Evolutionary conservation across 2,329 filamentous ascomycete species (phyloP), one percentile per base, ranked within the genome.

Genomic region (Annulohypoxylon truncatum): DNA sequence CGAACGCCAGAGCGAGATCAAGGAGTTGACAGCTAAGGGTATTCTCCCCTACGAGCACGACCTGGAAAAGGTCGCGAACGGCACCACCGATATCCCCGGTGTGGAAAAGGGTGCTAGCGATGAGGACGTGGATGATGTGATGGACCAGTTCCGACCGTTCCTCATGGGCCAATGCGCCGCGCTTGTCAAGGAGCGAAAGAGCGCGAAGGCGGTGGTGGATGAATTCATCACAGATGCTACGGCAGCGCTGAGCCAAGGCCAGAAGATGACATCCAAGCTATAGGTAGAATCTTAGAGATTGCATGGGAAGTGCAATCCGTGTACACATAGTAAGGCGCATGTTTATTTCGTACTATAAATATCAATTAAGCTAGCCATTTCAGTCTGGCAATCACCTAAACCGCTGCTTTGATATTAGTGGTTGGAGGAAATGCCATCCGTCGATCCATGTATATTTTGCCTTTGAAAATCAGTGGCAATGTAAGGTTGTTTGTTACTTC

Each of bases 141-240:
- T 99, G 83, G 96, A 98, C 79, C 93, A 96, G 58, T 77, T 74
- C 71, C 71, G 73, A 8, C 76, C 76, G 1, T 72, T 72, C 61
- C 40, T 77, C 28, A 99, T 99, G 96, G 96, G 96, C 79, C 96
- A 98, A 87, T 95, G 92, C 66, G 92, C 96, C 35, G 95, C 96
- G 26, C 93, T 97, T 29, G 92, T 96, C 61, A 96, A 95, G 77
- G 94, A 98, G 83, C 92, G 90, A 85, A 96, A 96, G 89, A 83
- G 87, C 38, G 96, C 96, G 67, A 96, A 94, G 87, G 92, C 81
- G 15, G 95, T 99, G 67, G 91, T 99, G 38, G 96, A 99, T 76
- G 96, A 99, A 84, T 91, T 99, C 74, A 92, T 99, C 69, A 81
- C 83, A 55, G 94, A 96, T 77, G 96, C 94, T 40, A 89, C 92